A percentile compares a stretch with the other conserved stretches of the same genome.
These are phyloP conservation scores for Trifolium subterraneum DNA, from an alignment of 306 rosid genomes.

Conservation along the genomic window DNA sequence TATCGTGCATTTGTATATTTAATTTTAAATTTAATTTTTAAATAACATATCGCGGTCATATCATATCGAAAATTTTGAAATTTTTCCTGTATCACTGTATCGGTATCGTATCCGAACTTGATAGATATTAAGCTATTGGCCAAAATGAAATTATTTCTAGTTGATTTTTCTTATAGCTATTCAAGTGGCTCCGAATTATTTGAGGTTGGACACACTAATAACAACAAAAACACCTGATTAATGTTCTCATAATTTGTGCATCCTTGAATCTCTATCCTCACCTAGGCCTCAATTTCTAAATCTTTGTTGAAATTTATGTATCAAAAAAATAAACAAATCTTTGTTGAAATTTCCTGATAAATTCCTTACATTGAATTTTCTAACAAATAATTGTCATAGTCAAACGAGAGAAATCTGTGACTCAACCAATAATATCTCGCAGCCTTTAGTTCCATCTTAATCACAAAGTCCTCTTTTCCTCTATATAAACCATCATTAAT, in stretches of 20 bases:
- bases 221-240: background rate
- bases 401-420: too few relatives aligned
- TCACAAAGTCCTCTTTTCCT: background rate
- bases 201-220: background rate
- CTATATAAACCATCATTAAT: slow-evolving; percentile 42
- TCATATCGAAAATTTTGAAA: too few relatives aligned
- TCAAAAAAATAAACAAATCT: too few relatives aligned
- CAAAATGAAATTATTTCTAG: too few relatives aligned
- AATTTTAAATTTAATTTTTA: too few relatives aligned
- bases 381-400: background rate
- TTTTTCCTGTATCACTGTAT: too few relatives aligned
- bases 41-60: too few relatives aligned
- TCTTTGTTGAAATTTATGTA: background rate
- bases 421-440: too few relatives aligned
- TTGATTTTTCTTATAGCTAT: background rate
- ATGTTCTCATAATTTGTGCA: background rate
- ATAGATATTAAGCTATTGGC: too few relatives aligned
- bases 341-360: background rate
- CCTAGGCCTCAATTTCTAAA: background rate
- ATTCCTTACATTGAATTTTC: slow-evolving; percentile 17
- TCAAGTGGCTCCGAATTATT: background rate
- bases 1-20: too few relatives aligned
- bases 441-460: background rate
- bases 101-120: too few relatives aligned
- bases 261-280: background rate